Percentiles rank a stretch among this genome's conserved stretches.
These are phyloP conservation scores for Phoma sp. DNA, from an alignment of 2,329 filamentous ascomycete species.

Conservation along the genomic window DNA sequence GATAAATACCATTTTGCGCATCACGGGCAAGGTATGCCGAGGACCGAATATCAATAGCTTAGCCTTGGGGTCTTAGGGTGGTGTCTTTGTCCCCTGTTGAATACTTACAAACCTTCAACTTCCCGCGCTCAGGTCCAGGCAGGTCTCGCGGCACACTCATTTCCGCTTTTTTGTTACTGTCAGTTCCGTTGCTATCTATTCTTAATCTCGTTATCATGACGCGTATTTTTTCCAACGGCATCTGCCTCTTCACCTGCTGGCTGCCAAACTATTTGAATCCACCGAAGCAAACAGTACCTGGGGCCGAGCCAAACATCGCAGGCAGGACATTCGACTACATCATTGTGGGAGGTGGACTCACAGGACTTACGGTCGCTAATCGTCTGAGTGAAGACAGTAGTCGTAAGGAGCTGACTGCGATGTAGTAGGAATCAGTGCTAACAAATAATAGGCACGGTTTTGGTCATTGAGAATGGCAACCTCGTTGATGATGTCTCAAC, in stretches of 20 bases:
- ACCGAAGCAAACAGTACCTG: background rate
- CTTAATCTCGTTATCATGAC: slow-evolving; percentile 16
- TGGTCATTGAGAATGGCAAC: slow-evolving; percentile 39
- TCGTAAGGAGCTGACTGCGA: slow-evolving; percentile 14
- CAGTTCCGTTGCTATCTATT: background rate
- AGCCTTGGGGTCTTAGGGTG: background rate
- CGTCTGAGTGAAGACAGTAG: slow-evolving; percentile 38
- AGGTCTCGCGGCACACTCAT: slow-evolving; percentile 11
- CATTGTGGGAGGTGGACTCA: slow-evolving; percentile 41
- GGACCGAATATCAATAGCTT: slow-evolving; percentile 2
- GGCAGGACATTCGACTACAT: slow-evolving; percentile 42
- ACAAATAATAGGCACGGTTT: slow-evolving; percentile 30
- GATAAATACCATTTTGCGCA: background rate
- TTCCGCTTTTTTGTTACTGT: background rate
- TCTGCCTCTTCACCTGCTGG: slow-evolving; percentile 27
- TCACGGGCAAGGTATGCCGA: background rate
- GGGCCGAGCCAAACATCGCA: slow-evolving; percentile 21
- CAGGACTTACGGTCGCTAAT: slow-evolving; percentile 41
- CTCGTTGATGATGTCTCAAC: slow-evolving; percentile 32
- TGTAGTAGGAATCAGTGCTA: background rate
- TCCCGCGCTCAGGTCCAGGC: background rate
- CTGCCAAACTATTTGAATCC: slow-evolving; percentile 18
- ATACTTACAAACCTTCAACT: slow-evolving; percentile 6
- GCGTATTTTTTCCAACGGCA: slow-evolving; percentile 15
- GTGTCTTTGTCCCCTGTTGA: background rate